Base-by-base conservation (phyloP, 371 early-diverging fungal species). In the Quaeritorhiza haematococci region DNA sequence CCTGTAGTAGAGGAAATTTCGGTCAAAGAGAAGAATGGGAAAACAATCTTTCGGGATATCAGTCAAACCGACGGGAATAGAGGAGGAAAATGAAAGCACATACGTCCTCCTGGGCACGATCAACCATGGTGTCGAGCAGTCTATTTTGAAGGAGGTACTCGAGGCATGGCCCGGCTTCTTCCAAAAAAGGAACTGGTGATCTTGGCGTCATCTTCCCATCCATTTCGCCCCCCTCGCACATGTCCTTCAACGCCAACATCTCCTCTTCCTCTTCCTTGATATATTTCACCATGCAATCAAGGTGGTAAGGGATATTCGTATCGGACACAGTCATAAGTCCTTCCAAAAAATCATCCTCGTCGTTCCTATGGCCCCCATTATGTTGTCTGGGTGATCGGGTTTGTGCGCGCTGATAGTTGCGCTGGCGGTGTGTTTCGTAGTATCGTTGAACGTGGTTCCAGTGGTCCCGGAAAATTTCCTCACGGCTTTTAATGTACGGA, bases 111-210 rank as follows among this genome's bases (percentile, higher is more conserved):
- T 32, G 32, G 6, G 50, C 50, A 32, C 28, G 19, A 6, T 21
- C 50, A 21, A 50, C 50, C 8, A 50, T n/a, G 27, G 17, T 21
- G 30, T 50, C 30, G 8, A 50, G 29, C 6, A 50, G 17, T 6
- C 19, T 5, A 8, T 27, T 50, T 28, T 28, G 27, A 8, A 50
- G 50, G 19, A 50, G 15, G 30, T 27, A 50, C 19, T 50, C 50
- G 7, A 50, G 50, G 28, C 50, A 50, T 30, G 50, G 50, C 5
- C 50, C 50, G 19, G 50, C 34, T 19, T n/a, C n/a, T n/a, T n/a
- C n/a, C n/a, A n/a, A 38, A 38, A 38, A 19, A 13, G 19, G 13
- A 19, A 38, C 19, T 13, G 13, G 19, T 19, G 38, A 13, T 19
- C 13, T 19, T 19, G 38, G 13, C 38, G 13, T 38, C 13, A 13